phyloP scores from a whole-genome alignment of 306 rosid genomes.

The Pterocarpus macrocarpus region DNA sequence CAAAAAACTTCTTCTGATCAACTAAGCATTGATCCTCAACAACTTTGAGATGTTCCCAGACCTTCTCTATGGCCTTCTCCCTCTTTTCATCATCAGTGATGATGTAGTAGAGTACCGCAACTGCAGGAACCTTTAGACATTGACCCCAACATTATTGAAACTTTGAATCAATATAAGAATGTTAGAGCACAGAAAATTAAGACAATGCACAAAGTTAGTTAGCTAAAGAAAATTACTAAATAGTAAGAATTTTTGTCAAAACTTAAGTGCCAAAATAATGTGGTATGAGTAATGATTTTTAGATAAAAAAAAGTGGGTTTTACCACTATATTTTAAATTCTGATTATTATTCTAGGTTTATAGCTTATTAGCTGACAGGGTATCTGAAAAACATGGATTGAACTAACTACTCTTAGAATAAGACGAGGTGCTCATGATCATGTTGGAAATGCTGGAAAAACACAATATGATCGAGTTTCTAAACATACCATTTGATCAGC shows the following conservation, averaged over 20 bases:
- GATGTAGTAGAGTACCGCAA: background rate
- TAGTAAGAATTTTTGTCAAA: too few relatives aligned
- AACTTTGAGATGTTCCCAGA: conserved; percentile 12
- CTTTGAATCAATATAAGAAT: background rate
- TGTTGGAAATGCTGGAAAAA: background rate
- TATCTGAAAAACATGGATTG: background rate
- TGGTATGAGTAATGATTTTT: too few relatives aligned
- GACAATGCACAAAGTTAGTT: background rate
- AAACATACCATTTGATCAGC: conserved; percentile 39
- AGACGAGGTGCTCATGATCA: background rate
- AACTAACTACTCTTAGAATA: background rate
- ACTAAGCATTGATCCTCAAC: conserved; percentile 23
- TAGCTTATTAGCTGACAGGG: background rate
- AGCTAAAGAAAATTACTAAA: too few relatives aligned
- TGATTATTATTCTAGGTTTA: too few relatives aligned
- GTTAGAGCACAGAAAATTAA: background rate
- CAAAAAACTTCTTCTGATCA: conserved; percentile 33
- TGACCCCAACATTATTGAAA: background rate
- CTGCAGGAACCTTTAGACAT: background rate
- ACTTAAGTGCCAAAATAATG: too few relatives aligned
- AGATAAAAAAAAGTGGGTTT: too few relatives aligned
- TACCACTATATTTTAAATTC: too few relatives aligned
- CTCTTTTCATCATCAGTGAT: background rate
- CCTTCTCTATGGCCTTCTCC: conserved; percentile 26
- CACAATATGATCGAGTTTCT: background rate